phyloP scores from a whole-genome alignment of 805 yeast genomes.

The Hanseniaspora mollemarum region DNA sequence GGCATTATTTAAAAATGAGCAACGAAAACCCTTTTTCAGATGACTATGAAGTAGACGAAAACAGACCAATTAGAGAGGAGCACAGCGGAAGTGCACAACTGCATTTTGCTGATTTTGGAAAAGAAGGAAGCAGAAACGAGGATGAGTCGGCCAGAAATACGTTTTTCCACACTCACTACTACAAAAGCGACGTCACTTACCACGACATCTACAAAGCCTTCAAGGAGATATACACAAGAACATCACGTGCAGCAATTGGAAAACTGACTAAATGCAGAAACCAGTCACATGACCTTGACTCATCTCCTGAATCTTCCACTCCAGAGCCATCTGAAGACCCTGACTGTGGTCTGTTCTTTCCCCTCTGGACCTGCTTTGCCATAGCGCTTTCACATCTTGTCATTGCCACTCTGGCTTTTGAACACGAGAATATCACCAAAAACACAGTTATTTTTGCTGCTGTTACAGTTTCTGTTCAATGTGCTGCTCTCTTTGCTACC shows the following conservation, averaged over 20 bases:
- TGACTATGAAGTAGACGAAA: not conserved
- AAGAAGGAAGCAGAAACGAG: not conserved
- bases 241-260: not conserved
- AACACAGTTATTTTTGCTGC: not conserved
- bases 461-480: not conserved
- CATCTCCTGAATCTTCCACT: no score
- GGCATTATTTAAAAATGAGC: not conserved
- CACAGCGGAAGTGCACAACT: no score
- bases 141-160: not conserved
- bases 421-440: not conserved
- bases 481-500: not conserved
- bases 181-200: not conserved
- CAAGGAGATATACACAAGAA: not conserved
- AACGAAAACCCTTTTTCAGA: constrained; percentile 2
- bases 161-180: constrained; percentile 7
- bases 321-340: no score
- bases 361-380: constrained; percentile 3
- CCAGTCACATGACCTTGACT: no score
- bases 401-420: not conserved
- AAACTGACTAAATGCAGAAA: not conserved
- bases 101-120: not conserved
- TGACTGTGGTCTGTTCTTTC: constrained; percentile 1
- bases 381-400: not conserved
- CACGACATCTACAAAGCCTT: not conserved
- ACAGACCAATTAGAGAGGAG: not conserved